phyloP scores from a whole-genome alignment of 2,329 filamentous ascomycete species.

The Aspergillus sp. region DNA sequence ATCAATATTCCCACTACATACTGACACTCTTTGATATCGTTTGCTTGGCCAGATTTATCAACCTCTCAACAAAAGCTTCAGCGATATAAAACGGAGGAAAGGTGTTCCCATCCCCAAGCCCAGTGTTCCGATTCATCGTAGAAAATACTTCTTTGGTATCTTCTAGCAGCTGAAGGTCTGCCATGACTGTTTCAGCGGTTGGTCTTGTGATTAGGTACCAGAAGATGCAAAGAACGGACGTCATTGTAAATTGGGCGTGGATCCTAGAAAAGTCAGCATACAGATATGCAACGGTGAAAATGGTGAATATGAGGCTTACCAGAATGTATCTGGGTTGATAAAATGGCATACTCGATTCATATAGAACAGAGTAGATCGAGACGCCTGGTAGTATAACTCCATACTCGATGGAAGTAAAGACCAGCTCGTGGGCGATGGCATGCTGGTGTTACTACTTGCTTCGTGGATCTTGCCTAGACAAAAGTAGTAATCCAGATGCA shows the following conservation, averaged over 20 bases:
- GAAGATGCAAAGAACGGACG: conserved; percentile 16
- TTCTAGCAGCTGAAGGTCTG: conserved; percentile 14
- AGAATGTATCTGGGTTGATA: conserved; percentile 17
- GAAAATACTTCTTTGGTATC: conserved; percentile 9
- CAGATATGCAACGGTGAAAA: not conserved
- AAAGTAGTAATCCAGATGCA: conserved; percentile 22
- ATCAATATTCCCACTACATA: too few species aligned
- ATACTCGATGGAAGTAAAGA: conserved; percentile 16
- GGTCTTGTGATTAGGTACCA: conserved; percentile 14
- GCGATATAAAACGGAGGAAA: conserved; percentile 19
- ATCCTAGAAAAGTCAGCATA: conserved; percentile 9
- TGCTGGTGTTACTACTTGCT: conserved; percentile 5
- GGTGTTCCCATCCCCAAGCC: conserved; percentile 4
- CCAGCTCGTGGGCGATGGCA: conserved; percentile 1
- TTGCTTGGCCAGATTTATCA: conserved; percentile 1
- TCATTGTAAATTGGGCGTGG: conserved; percentile 18
- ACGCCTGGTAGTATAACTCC: conserved; percentile 17
- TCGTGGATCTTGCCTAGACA: conserved; percentile 20
- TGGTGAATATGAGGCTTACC: conserved; percentile 7
- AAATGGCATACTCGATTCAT: conserved; percentile 12
- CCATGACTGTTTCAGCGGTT: conserved; percentile 5
- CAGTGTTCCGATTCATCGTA: conserved; percentile 5
- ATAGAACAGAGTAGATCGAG: conserved; percentile 18
- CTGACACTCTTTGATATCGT: too few species aligned
- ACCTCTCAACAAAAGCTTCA: conserved; percentile 9